Evolutionary conservation across 2,329 filamentous ascomycete genomes (phyloP), one percentile per base, ranked within the genome.

Genomic region (Bipolaris cookei): DNA sequence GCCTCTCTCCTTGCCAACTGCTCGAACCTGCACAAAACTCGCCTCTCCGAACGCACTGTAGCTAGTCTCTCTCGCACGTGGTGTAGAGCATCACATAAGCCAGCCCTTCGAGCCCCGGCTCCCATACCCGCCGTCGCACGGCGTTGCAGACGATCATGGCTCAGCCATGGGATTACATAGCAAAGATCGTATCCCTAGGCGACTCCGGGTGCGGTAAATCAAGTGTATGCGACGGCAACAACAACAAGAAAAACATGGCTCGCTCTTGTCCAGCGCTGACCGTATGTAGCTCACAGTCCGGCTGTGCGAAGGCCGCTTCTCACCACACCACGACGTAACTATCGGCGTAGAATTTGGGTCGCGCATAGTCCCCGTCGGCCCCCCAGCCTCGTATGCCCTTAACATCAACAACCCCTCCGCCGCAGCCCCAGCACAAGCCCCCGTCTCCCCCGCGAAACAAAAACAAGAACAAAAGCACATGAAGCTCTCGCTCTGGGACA

Each of bases 131-230:
- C 32, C 20, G 54, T 38, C 47, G 35, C 38, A 44, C 54, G 58
- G 54, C 58, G 55, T 51, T 47, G 47, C 57, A 50, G 38, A 52
- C 43, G 35, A 58, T 62, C 43, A 82, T 82, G 80, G 71, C 82
- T 63, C 85, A 88, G 72, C 89, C 92, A 78, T 98, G 94, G 94
- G 92, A 98, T 82, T 98, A 96, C 82, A 99, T 98, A 76, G 93
- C 94, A 78, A 99, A 99, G 80, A 91, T 99, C 70, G 94, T 98
- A 74, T 96, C 92, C 81, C 92, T 99, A 72, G 95, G 95, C 77
- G 95, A 98, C 81, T 95, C 90, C 43, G 95, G 93, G 75, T 96
- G 92, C 75, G 95, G 95, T 73, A 99, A 99, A 83, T 96, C 92
- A 55, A 87, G 84, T 76, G 84, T 86, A 78, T 47, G 53, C 44